Conservation (phyloP, 2,329 filamentous ascomycete species). For the Tolypocladium endophyticum region DNA sequence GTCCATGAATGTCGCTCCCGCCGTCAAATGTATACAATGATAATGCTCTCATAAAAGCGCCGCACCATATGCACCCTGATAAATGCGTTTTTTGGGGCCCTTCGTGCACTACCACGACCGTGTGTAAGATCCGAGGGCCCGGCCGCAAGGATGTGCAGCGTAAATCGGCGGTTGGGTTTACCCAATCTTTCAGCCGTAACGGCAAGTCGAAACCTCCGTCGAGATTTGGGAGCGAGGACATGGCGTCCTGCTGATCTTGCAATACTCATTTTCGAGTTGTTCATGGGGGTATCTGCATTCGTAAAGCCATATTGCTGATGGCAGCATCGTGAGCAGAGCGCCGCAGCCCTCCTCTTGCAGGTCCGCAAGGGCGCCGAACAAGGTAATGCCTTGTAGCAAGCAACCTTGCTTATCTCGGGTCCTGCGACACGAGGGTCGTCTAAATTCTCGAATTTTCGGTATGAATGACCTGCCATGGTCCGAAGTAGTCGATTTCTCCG, state of each 20-base stretch:
- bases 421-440: neutral
- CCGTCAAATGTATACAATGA: neutral
- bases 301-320: neutral
- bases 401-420: neutral
- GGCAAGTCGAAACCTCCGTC: neutral
- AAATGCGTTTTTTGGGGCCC: neutral
- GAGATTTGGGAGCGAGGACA: neutral
- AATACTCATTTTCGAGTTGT: neutral
- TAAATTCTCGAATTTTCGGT: slow-evolving; percentile 38
- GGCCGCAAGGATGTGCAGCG: neutral
- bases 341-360: neutral
- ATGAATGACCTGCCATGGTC: slow-evolving; percentile 38
- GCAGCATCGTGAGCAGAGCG: neutral
- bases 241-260: neutral
- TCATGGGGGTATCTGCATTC: neutral
- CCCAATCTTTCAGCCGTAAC: neutral
- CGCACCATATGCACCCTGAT: neutral
- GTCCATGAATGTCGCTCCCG: neutral
- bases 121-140: neutral
- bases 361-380: neutral
- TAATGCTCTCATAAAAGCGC: neutral
- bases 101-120: no score
- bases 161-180: neutral
- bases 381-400: no score
- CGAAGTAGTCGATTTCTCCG: slow-evolving; percentile 37